A percentile compares a stretch with the other conserved stretches of the same genome.
Evolutionary conservation across 345 rosid species (phyloP).

Genomic region (Pistacia atlantica): DNA sequence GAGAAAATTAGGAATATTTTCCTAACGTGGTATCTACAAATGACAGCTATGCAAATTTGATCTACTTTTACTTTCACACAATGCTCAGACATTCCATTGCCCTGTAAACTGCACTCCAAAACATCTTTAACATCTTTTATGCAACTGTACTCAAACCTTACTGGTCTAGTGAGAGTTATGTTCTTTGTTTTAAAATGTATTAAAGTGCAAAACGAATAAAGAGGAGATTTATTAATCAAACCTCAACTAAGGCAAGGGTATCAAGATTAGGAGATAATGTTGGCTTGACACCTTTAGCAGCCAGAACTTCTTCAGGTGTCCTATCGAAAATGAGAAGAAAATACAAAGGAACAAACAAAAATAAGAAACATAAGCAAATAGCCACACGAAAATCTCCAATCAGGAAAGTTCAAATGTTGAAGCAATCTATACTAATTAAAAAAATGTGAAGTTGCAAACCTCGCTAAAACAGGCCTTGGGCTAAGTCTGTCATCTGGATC

Average conservation of each 20-base stretch:
- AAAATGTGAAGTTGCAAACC: slow-evolving; percentile 42
- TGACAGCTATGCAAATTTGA: no score
- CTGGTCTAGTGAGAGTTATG: neutral
- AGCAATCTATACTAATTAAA: slow-evolving; percentile 10
- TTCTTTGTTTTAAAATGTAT: neutral
- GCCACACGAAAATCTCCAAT: neutral
- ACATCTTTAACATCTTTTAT: no score
- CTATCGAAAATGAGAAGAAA: slow-evolving; percentile 31
- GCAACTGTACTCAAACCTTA: no score
- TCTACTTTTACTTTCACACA: no score
- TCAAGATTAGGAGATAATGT: slow-evolving; percentile 89
- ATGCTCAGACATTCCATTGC: no score
- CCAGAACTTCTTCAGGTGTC: slow-evolving; percentile 95
- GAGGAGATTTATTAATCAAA: slow-evolving; percentile 22
- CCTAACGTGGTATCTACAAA: no score
- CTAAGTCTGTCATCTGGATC: slow-evolving; percentile 90
- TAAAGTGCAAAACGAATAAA: neutral
- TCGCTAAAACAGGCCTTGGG: slow-evolving; percentile 91
- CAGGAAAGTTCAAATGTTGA: slow-evolving; percentile 8
- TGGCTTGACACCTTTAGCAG: slow-evolving; percentile 97
- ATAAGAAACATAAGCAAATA: neutral
- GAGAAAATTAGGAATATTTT: no score
- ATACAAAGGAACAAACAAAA: neutral
- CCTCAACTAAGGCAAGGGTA: slow-evolving; percentile 91
- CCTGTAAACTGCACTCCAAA: no score